A percentile compares a stretch with the other conserved stretches of the same genome.
Evolutionary conservation across 2,329 filamentous ascomycete genomes (phyloP).

Genomic region (Cladophialophora yegresii): DNA sequence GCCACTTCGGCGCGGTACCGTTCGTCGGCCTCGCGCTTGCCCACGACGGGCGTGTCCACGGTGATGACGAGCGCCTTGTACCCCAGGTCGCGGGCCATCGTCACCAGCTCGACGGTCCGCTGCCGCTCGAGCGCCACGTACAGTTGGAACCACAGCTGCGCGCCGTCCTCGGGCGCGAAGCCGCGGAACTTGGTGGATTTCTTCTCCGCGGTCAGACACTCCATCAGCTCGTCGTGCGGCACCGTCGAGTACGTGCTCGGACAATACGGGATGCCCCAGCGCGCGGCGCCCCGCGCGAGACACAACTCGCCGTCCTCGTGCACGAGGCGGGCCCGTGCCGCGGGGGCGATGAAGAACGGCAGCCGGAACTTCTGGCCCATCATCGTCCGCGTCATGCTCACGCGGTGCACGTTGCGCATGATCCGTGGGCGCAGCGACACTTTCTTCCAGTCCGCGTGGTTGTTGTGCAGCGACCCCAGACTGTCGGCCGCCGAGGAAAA

Average conservation of each 20-base stretch:
- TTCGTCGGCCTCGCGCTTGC: conserved; percentile 61
- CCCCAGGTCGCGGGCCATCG: conserved; percentile 36
- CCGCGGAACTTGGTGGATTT: conserved; percentile 6
- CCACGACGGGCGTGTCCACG: conserved; percentile 43
- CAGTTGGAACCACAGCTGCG: conserved; percentile 45
- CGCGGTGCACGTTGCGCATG: conserved; percentile 44
- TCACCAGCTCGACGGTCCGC: conserved; percentile 52
- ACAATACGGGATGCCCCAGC: conserved; percentile 42
- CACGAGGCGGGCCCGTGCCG: conserved; percentile 43
- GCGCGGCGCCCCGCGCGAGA: conserved; percentile 42
- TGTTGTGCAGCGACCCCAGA: conserved; percentile 32
- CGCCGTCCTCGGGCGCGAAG: conserved; percentile 41
- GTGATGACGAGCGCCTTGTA: conserved; percentile 37
- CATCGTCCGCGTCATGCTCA: conserved; percentile 34
- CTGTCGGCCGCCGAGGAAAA: conserved; percentile 30
- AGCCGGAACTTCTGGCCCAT: conserved; percentile 42
- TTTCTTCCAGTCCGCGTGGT: conserved; percentile 32
- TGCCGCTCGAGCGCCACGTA: conserved; percentile 56
- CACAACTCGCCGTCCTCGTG: conserved; percentile 43
- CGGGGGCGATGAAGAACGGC: conserved; percentile 46
- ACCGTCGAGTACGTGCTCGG: conserved; percentile 43
- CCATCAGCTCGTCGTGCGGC: conserved; percentile 39
- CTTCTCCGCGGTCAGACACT: conserved; percentile 16
- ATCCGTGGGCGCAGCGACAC: conserved; percentile 47
- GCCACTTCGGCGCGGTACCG: conserved; percentile 51